phyloP scores from a whole-genome alignment of 257 asterid species.

The Solanum infundibuliforme region DNA sequence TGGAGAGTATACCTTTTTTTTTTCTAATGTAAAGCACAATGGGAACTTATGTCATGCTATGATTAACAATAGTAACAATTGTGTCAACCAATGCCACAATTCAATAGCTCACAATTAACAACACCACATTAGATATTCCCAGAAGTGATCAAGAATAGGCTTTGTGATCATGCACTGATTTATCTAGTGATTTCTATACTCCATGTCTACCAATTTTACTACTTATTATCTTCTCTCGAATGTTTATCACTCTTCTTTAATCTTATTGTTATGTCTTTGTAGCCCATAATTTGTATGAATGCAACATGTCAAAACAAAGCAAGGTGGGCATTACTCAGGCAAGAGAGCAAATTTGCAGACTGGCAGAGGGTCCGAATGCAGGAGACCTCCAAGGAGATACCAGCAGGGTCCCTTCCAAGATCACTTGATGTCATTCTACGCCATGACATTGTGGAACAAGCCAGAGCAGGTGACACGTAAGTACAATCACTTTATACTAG shows the following conservation, averaged over 20 bases:
- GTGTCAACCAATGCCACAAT: neutral
- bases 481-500: constrained; percentile 1
- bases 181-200: neutral
- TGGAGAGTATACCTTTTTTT: neutral
- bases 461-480: constrained; percentile 97
- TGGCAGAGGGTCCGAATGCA: constrained; percentile 99
- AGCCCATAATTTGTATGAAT: constrained; percentile 90
- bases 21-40: neutral
- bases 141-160: neutral
- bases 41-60: neutral
- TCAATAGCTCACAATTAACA: neutral
- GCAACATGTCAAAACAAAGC: constrained; percentile 79
- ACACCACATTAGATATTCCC: neutral
- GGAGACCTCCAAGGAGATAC: constrained; percentile 93
- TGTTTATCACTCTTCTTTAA: neutral
- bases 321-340: constrained; percentile 91
- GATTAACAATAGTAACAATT: neutral
- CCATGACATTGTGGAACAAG: constrained; percentile 90
- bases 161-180: neutral
- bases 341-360: constrained; percentile 95
- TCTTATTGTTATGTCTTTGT: constrained; percentile 10
- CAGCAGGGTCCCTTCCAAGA: constrained; percentile 96
- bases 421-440: constrained; percentile 95
- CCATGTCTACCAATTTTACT: neutral
- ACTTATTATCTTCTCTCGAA: neutral